Evolutionary conservation across 1,284 basidiomycete genomes (phyloP).

Genomic region (Leccinum griseonigrum): DNA sequence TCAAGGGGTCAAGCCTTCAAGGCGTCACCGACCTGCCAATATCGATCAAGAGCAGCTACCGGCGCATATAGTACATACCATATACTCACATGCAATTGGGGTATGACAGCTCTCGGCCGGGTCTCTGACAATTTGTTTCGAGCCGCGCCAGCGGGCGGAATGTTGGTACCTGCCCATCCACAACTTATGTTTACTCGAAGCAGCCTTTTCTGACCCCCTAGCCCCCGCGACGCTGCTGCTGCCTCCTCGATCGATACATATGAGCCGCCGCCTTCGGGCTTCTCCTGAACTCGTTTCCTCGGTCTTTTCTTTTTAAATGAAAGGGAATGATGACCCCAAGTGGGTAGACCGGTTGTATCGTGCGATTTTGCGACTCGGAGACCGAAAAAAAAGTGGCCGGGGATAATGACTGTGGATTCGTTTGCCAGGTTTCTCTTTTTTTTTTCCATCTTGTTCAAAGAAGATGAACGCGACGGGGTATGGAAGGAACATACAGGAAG

Average conservation of each 20-base stretch:
- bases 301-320: neutral
- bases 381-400: neutral
- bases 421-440: neutral
- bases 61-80: neutral
- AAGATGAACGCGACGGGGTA: neutral
- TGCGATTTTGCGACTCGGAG: conserved; percentile 5
- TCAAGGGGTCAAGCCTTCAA: neutral
- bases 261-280: neutral
- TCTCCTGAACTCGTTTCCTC: neutral
- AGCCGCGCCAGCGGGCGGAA: neutral
- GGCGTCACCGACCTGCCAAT: neutral
- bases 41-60: neutral
- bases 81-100: neutral
- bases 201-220: neutral
- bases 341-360: conserved; percentile 15
- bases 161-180: neutral
- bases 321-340: neutral
- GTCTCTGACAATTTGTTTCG: neutral
- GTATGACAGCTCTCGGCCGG: neutral
- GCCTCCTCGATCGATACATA: neutral
- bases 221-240: neutral
- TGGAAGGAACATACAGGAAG: neutral
- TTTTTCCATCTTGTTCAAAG: neutral
- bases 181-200: neutral
- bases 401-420: neutral